phyloP scores from a whole-genome alignment of 139 green algal genomes.

The Picochlorum sp. region DNA sequence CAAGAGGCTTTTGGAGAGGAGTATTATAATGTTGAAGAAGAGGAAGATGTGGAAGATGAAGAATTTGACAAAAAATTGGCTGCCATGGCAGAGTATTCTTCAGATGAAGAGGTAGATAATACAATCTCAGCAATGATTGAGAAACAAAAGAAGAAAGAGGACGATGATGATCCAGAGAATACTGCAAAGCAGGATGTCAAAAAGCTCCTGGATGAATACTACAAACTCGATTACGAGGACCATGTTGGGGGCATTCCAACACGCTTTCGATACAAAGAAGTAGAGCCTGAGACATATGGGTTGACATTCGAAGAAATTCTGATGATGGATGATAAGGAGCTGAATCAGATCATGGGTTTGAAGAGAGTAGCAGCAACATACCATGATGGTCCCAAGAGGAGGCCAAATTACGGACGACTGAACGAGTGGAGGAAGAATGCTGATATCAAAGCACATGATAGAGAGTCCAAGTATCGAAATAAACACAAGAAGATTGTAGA shows the following conservation, averaged over 20 bases:
- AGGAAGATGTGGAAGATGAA: constrained; percentile 20
- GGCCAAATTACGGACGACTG: constrained; percentile 22
- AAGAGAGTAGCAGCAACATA: constrained; percentile 80
- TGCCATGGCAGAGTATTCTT: constrained; percentile 13
- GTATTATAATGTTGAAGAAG: constrained; percentile 70
- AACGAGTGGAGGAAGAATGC: constrained; percentile 13
- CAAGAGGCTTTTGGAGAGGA: constrained; percentile 72
- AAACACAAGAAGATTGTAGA: constrained; percentile 5
- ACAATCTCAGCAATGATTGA: constrained; percentile 21
- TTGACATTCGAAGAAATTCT: constrained; percentile 76
- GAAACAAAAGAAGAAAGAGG: constrained; percentile 8
- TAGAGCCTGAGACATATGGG: constrained; percentile 64
- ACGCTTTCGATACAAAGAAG: constrained; percentile 57
- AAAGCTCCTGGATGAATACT: constrained; percentile 82
- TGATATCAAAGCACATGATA: not conserved
- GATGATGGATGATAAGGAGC: constrained; percentile 61
- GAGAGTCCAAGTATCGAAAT: constrained; percentile 3
- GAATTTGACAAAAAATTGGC: constrained; percentile 28
- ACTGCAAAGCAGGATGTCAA: constrained; percentile 28
- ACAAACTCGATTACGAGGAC: constrained; percentile 88
- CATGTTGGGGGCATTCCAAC: constrained; percentile 60
- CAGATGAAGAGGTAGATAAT: constrained; percentile 17
- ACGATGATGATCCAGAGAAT: constrained; percentile 4
- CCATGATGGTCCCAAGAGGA: constrained; percentile 24
- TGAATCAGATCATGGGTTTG: constrained; percentile 72